Conservation (phyloP, 1,284 basidiomycete genomes). For the Leccinum griseonigrum region DNA sequence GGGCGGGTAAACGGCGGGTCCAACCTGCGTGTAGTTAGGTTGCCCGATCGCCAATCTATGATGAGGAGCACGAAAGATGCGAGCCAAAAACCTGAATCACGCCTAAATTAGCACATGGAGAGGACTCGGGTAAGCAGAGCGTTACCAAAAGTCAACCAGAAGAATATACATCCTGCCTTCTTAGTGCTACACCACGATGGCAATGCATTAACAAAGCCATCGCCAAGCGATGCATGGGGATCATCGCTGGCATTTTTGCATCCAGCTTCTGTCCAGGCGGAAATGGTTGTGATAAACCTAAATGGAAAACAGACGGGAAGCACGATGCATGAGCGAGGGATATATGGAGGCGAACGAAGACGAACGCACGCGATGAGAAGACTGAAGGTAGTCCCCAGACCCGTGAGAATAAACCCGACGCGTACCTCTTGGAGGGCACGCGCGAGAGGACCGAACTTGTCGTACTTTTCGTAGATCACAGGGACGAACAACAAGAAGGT, state of each 20-base stretch:
- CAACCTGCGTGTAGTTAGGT: slow-evolving; percentile 46
- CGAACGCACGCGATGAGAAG: slow-evolving; percentile 74
- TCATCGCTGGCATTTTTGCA: slow-evolving; percentile 81
- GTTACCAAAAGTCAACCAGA: slow-evolving; percentile 78
- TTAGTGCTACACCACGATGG: slow-evolving; percentile 85
- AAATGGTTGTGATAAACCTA: slow-evolving; percentile 72
- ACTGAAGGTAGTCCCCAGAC: slow-evolving; percentile 59
- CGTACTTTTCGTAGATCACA: slow-evolving; percentile 82
- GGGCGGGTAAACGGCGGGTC: slow-evolving; percentile 71
- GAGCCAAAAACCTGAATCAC: slow-evolving; percentile 57
- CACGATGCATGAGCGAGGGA: slow-evolving; percentile 9
- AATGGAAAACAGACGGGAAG: neutral
- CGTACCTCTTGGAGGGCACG: slow-evolving; percentile 79
- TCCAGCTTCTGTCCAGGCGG: slow-evolving; percentile 77
- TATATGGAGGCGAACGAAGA: slow-evolving; percentile 3
- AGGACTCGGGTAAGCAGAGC: slow-evolving; percentile 10
- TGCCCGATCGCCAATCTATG: slow-evolving; percentile 73
- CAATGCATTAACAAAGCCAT: slow-evolving; percentile 66
- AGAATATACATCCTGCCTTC: slow-evolving; percentile 83
- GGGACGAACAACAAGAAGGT: slow-evolving; percentile 73
- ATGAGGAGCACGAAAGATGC: slow-evolving; percentile 61
- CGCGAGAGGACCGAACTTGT: slow-evolving; percentile 72
- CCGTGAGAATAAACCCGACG: slow-evolving; percentile 77
- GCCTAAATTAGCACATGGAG: slow-evolving; percentile 4
- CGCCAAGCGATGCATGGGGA: slow-evolving; percentile 67